Evolutionary conservation across 2,329 filamentous ascomycete species (phyloP), one percentile per base, ranked within the genome.

Genomic region (Trichothecium roseum): DNA sequence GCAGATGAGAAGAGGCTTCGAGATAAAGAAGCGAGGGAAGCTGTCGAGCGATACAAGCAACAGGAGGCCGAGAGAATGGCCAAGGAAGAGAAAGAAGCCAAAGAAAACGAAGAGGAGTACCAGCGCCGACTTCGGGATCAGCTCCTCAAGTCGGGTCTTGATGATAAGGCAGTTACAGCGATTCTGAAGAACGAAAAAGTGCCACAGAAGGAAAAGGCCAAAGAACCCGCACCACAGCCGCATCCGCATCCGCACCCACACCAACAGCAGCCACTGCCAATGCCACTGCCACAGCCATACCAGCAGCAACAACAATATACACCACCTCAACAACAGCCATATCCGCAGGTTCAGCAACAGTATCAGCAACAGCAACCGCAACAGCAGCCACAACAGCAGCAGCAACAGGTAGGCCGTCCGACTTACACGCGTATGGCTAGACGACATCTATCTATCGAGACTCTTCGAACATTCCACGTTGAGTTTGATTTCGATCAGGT

Each of bases 361-460:
- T 50, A 50, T n/a, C n/a, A 14, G 18, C 28, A 29, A 29, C 28
- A 29, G 28, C 41, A 35, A 7, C 43, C 29, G 14, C 50, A 50
- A 29, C 36, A 40, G 35, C 43, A 22, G 30, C 33, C 18, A 35
- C 43, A 15, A 24, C 20, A 6, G 39, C 37, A 38, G 22, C 27
- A 22, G 39, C 37, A 38, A 24, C 27, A 22, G 7, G 36, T 37
- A 18, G 47, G 46, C 13, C 62, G 68, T 4, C 68, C 73, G 1
- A 78, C 72, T 0, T 79, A 78, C 47, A 81, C 75, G 12, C 67
- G 75, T 43, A 79, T 81, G 74, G 62, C 73, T 2, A 66, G 75
- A 17, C 63, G 64, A 37, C 69, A 81, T 49, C 55, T 81, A 16
- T 78, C 74, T 0, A 62, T 79, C 36, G 75, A 80, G 56, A 78